Base-by-base conservation (phyloP, 805 yeast genomes). In the Yamadazyma scolyti region DNA sequence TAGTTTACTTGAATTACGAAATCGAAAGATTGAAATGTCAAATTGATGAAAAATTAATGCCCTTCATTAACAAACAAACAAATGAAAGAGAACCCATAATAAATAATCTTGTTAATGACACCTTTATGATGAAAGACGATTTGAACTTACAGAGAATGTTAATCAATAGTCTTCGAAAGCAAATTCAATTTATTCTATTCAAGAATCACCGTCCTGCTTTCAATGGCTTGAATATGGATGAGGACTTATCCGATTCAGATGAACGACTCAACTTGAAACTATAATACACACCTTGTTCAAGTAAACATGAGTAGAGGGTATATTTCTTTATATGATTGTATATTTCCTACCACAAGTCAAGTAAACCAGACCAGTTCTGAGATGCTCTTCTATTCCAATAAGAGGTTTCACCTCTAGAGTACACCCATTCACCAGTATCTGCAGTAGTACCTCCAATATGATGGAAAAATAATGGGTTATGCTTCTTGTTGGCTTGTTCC, bases 321-420 rank as follows among this genome's bases (percentile, higher is more conserved):
- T 18, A 8, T 10, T 15, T 23, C 24, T 28, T 5, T 9, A 21
- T 13, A 3, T 17, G 14, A 12, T 13, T 16, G 15, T 12, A 33
- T 6, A 21, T 14, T n/a, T 7, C 7, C 31, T 43, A 81, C 90
- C 89, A 82, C 23, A 82, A 54, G 17, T 69, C 58, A 4, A 64
- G 43, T 9, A 77, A 50, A 16, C 63, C 79, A 11, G 57, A 53
- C 93, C 93, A 83, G 43, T 81, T 75, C 4, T 64, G 63, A 6
- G 56, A 58, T 45, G 68, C 72, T 48, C 97, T 77, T 47, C 85
- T 73, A 40, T 73, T 76, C 97, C 97, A 88, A 52, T 88, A 88
- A 47, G 80, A 68, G 25, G 64, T 58, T 1, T 65, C 65, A 1
- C 95, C 95, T 16, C 52, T 61, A 23, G 69, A 71, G 32, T 68